A percentile compares a stretch with the other conserved stretches of the same genome.
Conservation (phyloP, 352 stramenopile species). For the Globisporangium cylindrosporum region DNA sequence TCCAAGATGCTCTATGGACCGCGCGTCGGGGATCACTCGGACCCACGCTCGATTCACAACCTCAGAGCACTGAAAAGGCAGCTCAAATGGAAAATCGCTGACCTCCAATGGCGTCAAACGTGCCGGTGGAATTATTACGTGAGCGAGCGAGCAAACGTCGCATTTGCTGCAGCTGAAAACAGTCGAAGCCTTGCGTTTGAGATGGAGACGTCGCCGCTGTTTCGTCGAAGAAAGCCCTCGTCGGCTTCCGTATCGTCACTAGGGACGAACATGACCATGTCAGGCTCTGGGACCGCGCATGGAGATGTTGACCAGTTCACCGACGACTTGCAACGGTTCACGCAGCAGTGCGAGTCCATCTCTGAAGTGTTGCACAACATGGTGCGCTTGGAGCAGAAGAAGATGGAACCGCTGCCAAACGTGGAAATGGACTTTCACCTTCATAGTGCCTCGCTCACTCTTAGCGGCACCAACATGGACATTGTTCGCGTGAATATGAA, state of each 20-base stretch:
- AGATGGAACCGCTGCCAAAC: constrained; percentile 44
- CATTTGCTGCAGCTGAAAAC: constrained; percentile 39
- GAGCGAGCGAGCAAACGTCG: constrained; percentile 39
- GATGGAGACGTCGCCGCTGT: constrained; percentile 43
- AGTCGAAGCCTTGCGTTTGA: constrained; percentile 33
- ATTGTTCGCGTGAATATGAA: constrained; percentile 52
- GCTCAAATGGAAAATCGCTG: constrained; percentile 64
- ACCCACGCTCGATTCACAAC: constrained; percentile 33
- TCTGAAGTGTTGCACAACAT: constrained; percentile 39
- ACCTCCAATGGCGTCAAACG: constrained; percentile 49
- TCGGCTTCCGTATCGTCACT: constrained; percentile 37
- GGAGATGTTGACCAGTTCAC: constrained; percentile 40
- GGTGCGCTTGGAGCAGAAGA: constrained; percentile 34
- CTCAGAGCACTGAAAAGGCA: constrained; percentile 43
- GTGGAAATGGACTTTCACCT: constrained; percentile 64
- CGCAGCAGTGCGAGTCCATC: constrained; percentile 45
- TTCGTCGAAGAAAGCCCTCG: constrained; percentile 32
- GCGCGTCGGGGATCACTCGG: neutral
- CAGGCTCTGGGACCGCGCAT: constrained; percentile 28
- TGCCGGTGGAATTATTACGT: constrained; percentile 57
- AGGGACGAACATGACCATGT: constrained; percentile 35
- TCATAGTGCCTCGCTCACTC: constrained; percentile 50
- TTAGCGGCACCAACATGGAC: constrained; percentile 57
- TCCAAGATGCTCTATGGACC: constrained; percentile 30
- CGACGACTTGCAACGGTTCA: constrained; percentile 47